Conservation (phyloP, 371 early-diverging fungal species). For the Mucor velutinosus region DNA sequence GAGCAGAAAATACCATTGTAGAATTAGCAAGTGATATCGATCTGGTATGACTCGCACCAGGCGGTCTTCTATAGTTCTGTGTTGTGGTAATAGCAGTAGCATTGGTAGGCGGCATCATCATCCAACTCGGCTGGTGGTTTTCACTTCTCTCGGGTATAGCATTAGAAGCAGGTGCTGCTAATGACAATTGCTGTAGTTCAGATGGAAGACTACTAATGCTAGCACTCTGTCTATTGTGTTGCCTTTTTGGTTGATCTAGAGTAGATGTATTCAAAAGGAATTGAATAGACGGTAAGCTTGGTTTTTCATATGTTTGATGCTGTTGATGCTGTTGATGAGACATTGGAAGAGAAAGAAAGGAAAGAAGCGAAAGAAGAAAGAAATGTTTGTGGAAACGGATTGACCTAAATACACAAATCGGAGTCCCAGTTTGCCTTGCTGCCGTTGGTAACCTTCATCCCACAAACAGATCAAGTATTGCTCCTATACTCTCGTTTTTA, state of each 20-base stretch:
- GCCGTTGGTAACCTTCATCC: not conserved
- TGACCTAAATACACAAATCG: conserved; percentile 3
- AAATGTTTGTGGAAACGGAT: not conserved
- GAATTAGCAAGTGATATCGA: conserved; percentile 13
- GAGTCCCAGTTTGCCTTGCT: not conserved
- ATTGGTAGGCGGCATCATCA: conserved; percentile 2
- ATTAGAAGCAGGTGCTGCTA: conserved; percentile 18
- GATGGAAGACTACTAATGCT: conserved; percentile 28
- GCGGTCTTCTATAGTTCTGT: conserved; percentile 10
- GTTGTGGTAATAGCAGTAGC: not conserved
- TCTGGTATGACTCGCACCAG: conserved; percentile 25
- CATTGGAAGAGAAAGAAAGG: conserved; percentile 13
- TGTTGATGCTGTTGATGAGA: conserved; percentile 6
- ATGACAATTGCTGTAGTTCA: conserved; percentile 31
- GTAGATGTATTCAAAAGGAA: conserved; percentile 15
- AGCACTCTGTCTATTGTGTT: conserved; percentile 5
- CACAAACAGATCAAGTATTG: not conserved
- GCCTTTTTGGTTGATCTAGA: not conserved
- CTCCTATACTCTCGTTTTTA: not conserved
- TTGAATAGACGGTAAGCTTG: conserved; percentile 30
- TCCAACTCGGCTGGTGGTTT: conserved; percentile 23
- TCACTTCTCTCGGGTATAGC: conserved; percentile 20
- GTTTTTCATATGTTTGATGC: conserved; percentile 16
- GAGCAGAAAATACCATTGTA: not conserved
- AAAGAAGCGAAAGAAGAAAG: conserved; percentile 5